Conservation (phyloP, 768 basidiomycete genomes). For the Pholiota microspora region DNA sequence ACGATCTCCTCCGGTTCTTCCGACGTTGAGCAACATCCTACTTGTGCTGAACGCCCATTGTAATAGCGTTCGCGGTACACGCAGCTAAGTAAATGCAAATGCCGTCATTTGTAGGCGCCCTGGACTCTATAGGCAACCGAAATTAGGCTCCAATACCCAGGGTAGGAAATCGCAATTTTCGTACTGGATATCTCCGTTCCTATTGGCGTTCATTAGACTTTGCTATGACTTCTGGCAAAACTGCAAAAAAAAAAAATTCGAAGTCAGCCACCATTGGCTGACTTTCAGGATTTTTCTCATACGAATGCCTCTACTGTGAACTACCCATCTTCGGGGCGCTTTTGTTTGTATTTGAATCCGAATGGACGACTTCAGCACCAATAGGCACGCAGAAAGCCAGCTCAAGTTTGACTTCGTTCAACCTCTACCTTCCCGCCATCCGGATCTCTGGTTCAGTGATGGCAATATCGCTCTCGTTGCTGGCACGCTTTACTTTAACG, state of each 20-base stretch:
- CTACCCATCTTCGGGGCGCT: no score
- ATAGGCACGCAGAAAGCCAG: slow-evolving; percentile 31
- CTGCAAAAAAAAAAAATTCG: neutral
- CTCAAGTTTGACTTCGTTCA: slow-evolving; percentile 11
- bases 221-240: neutral
- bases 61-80: no score
- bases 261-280: neutral
- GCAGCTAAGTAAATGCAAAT: neutral
- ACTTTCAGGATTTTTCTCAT: no score
- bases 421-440: slow-evolving; percentile 37
- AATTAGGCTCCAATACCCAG: neutral
- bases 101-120: neutral
- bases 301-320: no score
- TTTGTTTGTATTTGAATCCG: neutral
- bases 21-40: neutral
- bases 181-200: neutral
- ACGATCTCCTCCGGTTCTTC: neutral
- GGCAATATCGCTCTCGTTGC: slow-evolving; percentile 64
- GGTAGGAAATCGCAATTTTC: neutral
- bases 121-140: neutral
- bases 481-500: slow-evolving; percentile 58
- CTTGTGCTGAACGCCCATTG: neutral
- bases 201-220: neutral
- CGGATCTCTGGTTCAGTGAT: slow-evolving; percentile 61
- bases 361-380: slow-evolving; percentile 47